Evolutionary conservation across 2,329 filamentous ascomycete genomes (phyloP).

Genomic region (Colletotrichum camelliae): DNA sequence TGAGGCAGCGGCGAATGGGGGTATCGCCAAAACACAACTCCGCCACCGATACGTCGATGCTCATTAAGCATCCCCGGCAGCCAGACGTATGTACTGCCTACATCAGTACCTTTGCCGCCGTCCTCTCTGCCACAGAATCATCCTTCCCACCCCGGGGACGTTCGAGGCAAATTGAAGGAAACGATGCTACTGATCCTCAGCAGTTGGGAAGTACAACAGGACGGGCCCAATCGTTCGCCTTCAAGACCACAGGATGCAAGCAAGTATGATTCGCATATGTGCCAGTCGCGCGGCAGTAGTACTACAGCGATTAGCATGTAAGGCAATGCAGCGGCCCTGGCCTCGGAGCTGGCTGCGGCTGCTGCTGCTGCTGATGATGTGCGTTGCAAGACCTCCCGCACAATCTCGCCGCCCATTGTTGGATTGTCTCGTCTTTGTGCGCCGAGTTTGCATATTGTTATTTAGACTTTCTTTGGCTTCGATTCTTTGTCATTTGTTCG

Average conservation of each 20-base stretch:
- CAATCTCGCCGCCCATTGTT: constrained; percentile 11
- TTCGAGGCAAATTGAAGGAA: background rate
- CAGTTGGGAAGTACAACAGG: background rate
- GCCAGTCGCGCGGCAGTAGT: constrained; percentile 17
- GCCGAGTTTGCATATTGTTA: background rate
- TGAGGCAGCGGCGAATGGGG: background rate
- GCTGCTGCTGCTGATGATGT: background rate
- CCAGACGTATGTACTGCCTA: background rate
- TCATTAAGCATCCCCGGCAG: background rate
- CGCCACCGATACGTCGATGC: background rate
- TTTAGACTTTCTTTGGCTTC: background rate
- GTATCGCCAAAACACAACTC: background rate
- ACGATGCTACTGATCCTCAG: background rate
- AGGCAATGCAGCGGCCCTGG: constrained; percentile 20
- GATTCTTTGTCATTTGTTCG: background rate
- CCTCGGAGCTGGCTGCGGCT: background rate
- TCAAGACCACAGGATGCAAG: constrained; percentile 35
- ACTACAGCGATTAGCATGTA: constrained; percentile 21
- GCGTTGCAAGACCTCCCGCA: constrained; percentile 1
- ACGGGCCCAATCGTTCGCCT: constrained; percentile 22
- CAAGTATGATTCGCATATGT: constrained; percentile 50
- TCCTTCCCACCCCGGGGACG: background rate
- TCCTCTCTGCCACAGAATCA: background rate
- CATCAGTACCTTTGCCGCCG: background rate
- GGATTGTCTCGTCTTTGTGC: background rate